Percentiles rank a stretch among this genome's conserved stretches.
Evolutionary conservation across 23 red algal genomes (phyloP).

Genomic region (Chondrus crispus): DNA sequence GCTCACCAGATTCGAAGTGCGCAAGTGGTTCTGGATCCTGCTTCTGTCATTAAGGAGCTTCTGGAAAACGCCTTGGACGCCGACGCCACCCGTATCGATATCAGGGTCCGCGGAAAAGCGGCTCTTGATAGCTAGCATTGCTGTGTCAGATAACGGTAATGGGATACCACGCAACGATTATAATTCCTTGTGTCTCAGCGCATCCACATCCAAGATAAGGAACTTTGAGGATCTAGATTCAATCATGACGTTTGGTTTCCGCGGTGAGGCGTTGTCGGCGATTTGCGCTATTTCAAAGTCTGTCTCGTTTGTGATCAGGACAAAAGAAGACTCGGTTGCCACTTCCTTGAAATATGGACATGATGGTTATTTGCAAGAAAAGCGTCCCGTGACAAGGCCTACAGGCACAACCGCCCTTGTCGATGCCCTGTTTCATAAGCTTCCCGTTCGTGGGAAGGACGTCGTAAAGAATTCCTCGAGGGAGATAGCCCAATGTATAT

Average conservation of each 20-base stretch:
- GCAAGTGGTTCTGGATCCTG: slow-evolving; percentile 65
- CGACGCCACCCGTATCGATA: slow-evolving; percentile 66
- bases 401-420: slow-evolving; percentile 77
- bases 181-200: slow-evolving; percentile 28
- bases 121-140: slow-evolving; percentile 67
- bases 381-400: slow-evolving; percentile 31
- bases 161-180: slow-evolving; percentile 63
- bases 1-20: slow-evolving; percentile 54
- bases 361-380: slow-evolving; percentile 5
- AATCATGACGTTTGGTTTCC: slow-evolving; percentile 82
- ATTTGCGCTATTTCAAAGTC: slow-evolving; percentile 49
- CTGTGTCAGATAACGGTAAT: slow-evolving; percentile 82
- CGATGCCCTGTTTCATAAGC: slow-evolving; percentile 55
- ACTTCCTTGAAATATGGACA: slow-evolving; percentile 39
- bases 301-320: slow-evolving; percentile 52
- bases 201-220: slow-evolving; percentile 80
- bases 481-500: slow-evolving; percentile 51
- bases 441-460: slow-evolving; percentile 77
- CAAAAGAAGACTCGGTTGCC: neutral
- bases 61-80: slow-evolving; percentile 94
- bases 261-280: slow-evolving; percentile 85
- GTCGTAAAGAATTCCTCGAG: slow-evolving; percentile 39
- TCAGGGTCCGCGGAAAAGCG: slow-evolving; percentile 52
- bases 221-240: slow-evolving; percentile 30
- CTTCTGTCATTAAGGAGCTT: slow-evolving; percentile 85